Evolutionary conservation across 768 basidiomycete species (phyloP), one percentile per base, ranked within the genome.

Genomic region (Russula sp.): DNA sequence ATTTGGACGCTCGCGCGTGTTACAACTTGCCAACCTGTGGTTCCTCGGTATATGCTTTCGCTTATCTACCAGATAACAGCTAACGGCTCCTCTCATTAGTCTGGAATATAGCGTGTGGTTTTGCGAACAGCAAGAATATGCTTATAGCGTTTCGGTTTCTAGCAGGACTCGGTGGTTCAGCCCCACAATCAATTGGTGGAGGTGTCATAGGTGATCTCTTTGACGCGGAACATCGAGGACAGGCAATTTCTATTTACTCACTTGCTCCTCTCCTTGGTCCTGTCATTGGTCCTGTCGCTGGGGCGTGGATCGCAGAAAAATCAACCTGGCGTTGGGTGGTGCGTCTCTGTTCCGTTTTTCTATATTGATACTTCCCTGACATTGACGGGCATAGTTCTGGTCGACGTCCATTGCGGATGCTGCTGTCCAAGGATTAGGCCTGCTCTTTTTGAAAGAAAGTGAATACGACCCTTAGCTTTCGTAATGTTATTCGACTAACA

Each of bases 251-350:
- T 0, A 76, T 88, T 0, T 89, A 86, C 70, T 83, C 85, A 0
- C 75, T 89, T 11, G 49, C 49, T 16, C 49, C 49, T 49, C 49
- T 49, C 49, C 24, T 49, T 3, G 89, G 89, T 7, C 86, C 88
- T 0, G 84, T 84, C 2, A 60, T 87, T 26, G 88, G 86, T 1
- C 87, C 88, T 5, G 74, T 87, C 6, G 81, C 83, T 20, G 87
- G 86, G 7, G 85, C 83, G 30, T 88, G 86, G 79, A 82, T 92
- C 38, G 83, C 85, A 24, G 24, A 89, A 54, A 76, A 75, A 44
- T 80, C 84, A 0, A 85, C 84, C 0, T 90, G 89, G 89, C 78
- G 86, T 72, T 49, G 87, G 88, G 86, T 88, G 53, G 84, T 83
- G 13, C 2, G 83, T 77, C 8, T 30, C 46, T n/a, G 14, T 8